Base-by-base conservation (phyloP, 2,329 filamentous ascomycete species). In the Trichophyton mentagrophytes region DNA sequence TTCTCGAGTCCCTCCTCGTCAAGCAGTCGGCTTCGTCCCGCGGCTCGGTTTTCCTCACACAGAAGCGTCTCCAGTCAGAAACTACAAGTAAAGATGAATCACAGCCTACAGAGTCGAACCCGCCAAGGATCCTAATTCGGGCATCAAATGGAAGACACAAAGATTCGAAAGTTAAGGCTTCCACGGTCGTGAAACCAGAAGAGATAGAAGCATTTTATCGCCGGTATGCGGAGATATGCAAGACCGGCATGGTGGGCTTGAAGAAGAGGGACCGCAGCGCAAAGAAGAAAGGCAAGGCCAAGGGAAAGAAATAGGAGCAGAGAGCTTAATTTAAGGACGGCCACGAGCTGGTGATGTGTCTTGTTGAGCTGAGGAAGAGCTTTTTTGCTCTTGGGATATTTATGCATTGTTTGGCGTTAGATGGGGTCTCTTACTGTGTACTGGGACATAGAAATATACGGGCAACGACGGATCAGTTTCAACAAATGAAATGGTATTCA, bases 201-300 rank as follows among this genome's bases (percentile, higher is more conserved):
- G 83, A 87, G 3, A 73, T 97, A 9, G 90, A 95, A 60, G 77
- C 73, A 0, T 99, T 99, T 70, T 99, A 90, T 72, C 77, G 79
- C 33, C 81, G 83, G 58, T 99, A 97, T 76, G 91, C 90, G 22
- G 93, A 97, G 66, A 81, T 90, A 2, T 96, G 91, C 76, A 96
- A 95, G 78, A 78, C 81, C 0, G 90, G 90, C 4, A 96, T 97
- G 90, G 80, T 82, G 57, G 85, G 86, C 6, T 72, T 99, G 75
- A 97, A 96, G 83, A 96, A 95, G 71, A 82, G 93, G 67, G 92
- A 97, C 76, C 83, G 90, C 70, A 95, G 87, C 74, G 92, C 89
- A 80, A 85, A 86, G 66, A 88, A 87, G 76, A 83, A 82, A 78
- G 89, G 88, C 71, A 85, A 87, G 67, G 88, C 87, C 72, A 89